Conservation (phyloP, 2,329 filamentous ascomycete species). For the Aureobasidium vineae region DNA sequence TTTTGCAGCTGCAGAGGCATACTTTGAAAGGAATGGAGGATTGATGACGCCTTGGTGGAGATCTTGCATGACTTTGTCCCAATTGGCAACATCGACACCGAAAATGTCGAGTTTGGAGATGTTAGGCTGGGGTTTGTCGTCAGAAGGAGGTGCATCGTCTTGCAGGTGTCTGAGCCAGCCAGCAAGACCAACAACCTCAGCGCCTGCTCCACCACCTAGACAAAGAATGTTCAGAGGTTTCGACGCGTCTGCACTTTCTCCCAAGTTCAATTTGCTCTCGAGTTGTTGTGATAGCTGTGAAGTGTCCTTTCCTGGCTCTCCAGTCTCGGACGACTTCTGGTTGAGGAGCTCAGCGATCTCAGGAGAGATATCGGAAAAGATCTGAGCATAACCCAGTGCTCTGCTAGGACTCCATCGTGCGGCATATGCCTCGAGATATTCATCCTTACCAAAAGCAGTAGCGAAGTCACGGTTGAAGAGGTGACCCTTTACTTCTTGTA, state of each 20-base stretch:
- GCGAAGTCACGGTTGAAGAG: conserved; percentile 84
- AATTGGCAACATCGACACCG: conserved; percentile 80
- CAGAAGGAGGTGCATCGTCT: background rate
- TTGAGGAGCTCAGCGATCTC: background rate
- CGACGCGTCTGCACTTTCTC: background rate
- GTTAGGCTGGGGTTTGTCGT: conserved; percentile 16
- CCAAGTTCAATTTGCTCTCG: background rate
- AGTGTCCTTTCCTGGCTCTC: background rate
- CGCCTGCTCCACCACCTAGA: conserved; percentile 64
- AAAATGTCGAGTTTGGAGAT: conserved; percentile 48
- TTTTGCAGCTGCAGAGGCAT: conserved; percentile 48
- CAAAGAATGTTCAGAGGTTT: conserved; percentile 50
- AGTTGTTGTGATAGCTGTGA: background rate
- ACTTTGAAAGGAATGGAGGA: conserved; percentile 48
- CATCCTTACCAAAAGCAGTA: conserved; percentile 69
- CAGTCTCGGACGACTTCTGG: background rate
- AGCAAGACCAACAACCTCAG: conserved; percentile 64
- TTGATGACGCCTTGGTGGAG: conserved; percentile 59
- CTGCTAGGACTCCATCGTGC: conserved; percentile 87
- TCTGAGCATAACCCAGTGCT: conserved; percentile 74
- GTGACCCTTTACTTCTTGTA: conserved; percentile 83
- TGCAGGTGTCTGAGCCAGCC: conserved; percentile 46
- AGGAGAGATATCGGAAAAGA: conserved; percentile 47
- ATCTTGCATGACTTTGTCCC: conserved; percentile 61
- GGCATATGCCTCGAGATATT: conserved; percentile 78